phyloP scores from a whole-genome alignment of 1,139 yeast genomes.

The Protomyces gravidus region DNA sequence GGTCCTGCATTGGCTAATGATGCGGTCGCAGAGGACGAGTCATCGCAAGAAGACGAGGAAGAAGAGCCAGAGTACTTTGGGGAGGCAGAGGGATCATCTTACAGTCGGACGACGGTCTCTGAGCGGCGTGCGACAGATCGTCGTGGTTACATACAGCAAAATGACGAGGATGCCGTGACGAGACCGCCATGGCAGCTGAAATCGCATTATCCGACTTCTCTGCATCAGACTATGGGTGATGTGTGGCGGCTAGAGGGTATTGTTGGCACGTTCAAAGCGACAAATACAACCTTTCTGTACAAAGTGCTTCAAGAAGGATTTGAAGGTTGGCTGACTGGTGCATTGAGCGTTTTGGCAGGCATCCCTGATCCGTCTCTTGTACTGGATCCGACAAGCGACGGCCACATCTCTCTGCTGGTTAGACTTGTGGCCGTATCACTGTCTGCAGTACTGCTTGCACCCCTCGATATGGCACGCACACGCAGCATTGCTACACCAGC shows the following conservation, averaged over 20 bases:
- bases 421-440: slow-evolving; percentile 68
- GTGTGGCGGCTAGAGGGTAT: slow-evolving; percentile 74
- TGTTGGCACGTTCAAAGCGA: slow-evolving; percentile 77
- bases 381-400: slow-evolving; percentile 54
- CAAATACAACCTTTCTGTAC: slow-evolving; percentile 77
- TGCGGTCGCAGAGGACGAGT: slow-evolving; percentile 29
- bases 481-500: slow-evolving; percentile 39
- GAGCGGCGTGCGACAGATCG: slow-evolving; percentile 26
- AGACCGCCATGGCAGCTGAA: slow-evolving; percentile 28
- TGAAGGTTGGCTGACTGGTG: slow-evolving; percentile 58
- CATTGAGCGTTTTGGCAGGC: slow-evolving; percentile 65
- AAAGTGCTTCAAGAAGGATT: slow-evolving; percentile 70
- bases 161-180: slow-evolving; percentile 29
- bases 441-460: slow-evolving; percentile 73
- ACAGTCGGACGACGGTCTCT: not conserved
- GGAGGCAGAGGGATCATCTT: not conserved
- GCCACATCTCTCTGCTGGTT: slow-evolving; percentile 51
- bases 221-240: slow-evolving; percentile 62
- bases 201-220: slow-evolving; percentile 6
- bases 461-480: slow-evolving; percentile 75
- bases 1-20: slow-evolving; percentile 28
- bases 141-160: slow-evolving; percentile 28
- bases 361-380: slow-evolving; percentile 80
- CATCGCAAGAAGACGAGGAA: slow-evolving; percentile 48
- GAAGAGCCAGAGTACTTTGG: slow-evolving; percentile 40